A percentile compares a stretch with the other conserved stretches of the same genome.
Conservation (phyloP, 78 protist genomes). For the Planoprotostelium fungivorum region DNA sequence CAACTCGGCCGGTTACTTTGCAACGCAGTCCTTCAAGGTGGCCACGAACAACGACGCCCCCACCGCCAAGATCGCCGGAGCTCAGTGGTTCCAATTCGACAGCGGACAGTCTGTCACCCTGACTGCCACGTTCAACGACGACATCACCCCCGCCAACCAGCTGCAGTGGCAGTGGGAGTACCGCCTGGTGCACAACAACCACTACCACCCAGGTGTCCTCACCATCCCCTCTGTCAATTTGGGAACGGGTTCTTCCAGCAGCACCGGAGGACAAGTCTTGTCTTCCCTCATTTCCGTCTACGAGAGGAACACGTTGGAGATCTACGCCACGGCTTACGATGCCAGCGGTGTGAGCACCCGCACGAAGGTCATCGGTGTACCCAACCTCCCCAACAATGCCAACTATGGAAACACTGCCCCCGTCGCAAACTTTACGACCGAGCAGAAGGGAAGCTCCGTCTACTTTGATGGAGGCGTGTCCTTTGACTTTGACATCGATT, state of each 20-base stretch:
- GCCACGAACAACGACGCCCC: neutral
- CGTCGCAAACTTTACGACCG: neutral
- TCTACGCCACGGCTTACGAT: neutral
- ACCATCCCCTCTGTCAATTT: neutral
- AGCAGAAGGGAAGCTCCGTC: neutral
- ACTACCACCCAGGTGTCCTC: neutral
- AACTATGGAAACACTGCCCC: neutral
- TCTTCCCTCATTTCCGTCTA: neutral
- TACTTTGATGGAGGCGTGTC: neutral
- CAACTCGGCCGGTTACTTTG: neutral
- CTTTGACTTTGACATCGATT: neutral
- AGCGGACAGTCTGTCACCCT: neutral
- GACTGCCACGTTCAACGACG: neutral
- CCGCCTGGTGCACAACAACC: neutral
- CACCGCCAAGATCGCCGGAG: neutral
- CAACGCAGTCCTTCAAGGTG: neutral
- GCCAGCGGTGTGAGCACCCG: neutral
- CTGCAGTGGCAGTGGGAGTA: neutral
- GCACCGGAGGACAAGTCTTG: neutral
- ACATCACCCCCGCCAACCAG: neutral
- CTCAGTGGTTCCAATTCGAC: neutral
- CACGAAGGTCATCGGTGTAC: neutral
- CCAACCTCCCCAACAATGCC: neutral
- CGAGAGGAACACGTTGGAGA: neutral
- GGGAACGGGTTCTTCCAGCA: neutral